Evolutionary conservation across 2,329 filamentous ascomycete genomes (phyloP).

Genomic region (Colletotrichum spaethianum): DNA sequence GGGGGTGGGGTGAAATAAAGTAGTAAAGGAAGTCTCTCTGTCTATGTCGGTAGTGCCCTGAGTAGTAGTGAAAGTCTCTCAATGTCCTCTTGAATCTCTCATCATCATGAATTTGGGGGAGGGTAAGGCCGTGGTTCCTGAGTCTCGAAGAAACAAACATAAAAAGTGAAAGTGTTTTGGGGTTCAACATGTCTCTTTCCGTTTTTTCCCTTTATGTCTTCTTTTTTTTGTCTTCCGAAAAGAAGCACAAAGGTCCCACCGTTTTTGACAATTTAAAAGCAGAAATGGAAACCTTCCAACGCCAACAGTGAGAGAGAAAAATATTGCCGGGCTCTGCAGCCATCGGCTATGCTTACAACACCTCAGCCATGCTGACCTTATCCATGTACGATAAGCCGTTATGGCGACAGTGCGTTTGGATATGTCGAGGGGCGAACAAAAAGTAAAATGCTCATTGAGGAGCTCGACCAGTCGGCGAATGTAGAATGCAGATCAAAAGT

Average conservation of each 20-base stretch:
- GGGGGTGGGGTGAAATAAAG: conserved; percentile 5
- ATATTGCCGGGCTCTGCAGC: conserved; percentile 15
- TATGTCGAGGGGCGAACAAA: conserved; percentile 6
- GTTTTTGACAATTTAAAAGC: conserved; percentile 36
- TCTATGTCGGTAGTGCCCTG: conserved; percentile 42
- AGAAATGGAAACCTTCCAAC: conserved; percentile 25
- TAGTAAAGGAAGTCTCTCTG: conserved; percentile 38
- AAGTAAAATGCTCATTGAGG: conserved; percentile 8
- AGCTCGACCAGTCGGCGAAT: neutral
- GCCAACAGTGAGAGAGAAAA: conserved; percentile 27
- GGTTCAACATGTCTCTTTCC: conserved; percentile 33
- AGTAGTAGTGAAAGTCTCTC: conserved; percentile 41
- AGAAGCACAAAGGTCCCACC: conserved; percentile 39
- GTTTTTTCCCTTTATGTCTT: conserved; percentile 22
- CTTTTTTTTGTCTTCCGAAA: conserved; percentile 37
- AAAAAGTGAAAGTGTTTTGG: conserved; percentile 33
- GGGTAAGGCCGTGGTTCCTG: conserved; percentile 41
- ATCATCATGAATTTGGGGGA: conserved; percentile 34
- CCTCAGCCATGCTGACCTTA: conserved; percentile 25
- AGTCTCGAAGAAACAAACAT: conserved; percentile 45
- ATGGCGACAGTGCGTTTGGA: conserved; percentile 11
- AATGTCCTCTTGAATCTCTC: conserved; percentile 42
- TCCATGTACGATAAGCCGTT: conserved; percentile 18
- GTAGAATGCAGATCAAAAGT: neutral
- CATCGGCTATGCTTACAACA: conserved; percentile 32